phyloP scores from a whole-genome alignment of 768 basidiomycete species.

The Naganishia vaughanmartiniae region DNA sequence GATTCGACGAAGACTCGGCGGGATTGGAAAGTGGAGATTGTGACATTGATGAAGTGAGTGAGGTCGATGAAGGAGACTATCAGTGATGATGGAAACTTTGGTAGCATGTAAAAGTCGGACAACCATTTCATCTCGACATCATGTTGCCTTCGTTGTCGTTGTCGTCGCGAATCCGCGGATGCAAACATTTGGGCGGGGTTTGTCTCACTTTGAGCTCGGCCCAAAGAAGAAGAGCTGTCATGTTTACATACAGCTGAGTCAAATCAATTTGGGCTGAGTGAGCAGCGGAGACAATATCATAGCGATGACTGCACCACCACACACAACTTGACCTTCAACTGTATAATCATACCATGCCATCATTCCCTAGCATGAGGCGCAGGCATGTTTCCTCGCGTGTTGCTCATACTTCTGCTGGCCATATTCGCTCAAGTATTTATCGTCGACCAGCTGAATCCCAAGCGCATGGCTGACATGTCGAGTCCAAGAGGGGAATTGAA shows the following conservation, averaged over 20 bases:
- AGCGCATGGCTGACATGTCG: neutral
- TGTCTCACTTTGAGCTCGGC: neutral
- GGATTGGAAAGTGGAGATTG: neutral
- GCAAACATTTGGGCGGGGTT: neutral
- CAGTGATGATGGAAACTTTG: too few species aligned
- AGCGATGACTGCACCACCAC: neutral
- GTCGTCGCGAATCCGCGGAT: neutral
- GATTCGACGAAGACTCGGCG: neutral
- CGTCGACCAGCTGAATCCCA: slow-evolving; percentile 12
- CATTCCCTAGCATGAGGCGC: neutral
- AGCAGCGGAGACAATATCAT: neutral
- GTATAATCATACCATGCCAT: neutral
- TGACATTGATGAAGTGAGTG: neutral
- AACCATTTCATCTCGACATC: too few species aligned
- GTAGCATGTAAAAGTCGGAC: too few species aligned
- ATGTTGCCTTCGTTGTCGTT: neutral
- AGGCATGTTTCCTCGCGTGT: neutral
- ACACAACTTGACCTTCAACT: too few species aligned
- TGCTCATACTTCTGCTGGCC: slow-evolving; percentile 5
- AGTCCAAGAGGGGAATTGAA: neutral
- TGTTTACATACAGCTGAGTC: too few species aligned
- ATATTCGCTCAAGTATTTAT: slow-evolving; percentile 9
- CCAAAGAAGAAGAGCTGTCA: neutral
- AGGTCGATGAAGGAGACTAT: too few species aligned
- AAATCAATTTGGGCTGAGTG: too few species aligned